Conservation (phyloP, 2,329 filamentous ascomycete genomes). For the Dactylonectria macrodidyma region DNA sequence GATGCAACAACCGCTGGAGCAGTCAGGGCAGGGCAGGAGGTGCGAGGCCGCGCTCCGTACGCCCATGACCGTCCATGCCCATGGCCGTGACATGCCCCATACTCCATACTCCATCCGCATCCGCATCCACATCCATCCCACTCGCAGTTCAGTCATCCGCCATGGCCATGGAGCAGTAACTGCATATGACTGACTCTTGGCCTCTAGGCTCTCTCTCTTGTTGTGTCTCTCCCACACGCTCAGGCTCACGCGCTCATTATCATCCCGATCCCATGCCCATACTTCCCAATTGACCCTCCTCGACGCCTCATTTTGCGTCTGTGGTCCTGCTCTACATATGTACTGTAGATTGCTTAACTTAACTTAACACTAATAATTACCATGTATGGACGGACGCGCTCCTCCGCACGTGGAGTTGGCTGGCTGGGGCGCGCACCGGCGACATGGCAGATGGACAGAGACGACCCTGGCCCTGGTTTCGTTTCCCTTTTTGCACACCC, state of each 20-base stretch:
- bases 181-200: constrained; percentile 2
- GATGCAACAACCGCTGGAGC: not conserved
- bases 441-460: constrained; percentile 18
- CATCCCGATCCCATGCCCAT: too few species aligned
- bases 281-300: not conserved
- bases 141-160: not conserved
- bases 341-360: constrained; percentile 4
- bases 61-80: not conserved
- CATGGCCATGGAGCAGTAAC: not conserved
- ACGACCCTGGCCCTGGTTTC: constrained; percentile 10
- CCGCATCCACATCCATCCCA: not conserved
- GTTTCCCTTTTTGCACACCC: not conserved
- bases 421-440: constrained; percentile 14
- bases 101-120: constrained; percentile 13
- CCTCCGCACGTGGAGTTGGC: constrained; percentile 37
- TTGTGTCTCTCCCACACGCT: not conserved
- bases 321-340: constrained; percentile 18
- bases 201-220: not conserved
- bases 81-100: constrained; percentile 14
- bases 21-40: not conserved
- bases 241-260: not conserved
- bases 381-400: constrained; percentile 18
- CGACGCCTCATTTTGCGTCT: too few species aligned
- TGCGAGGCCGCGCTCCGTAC: not conserved
- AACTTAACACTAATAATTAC: too few species aligned